A percentile compares a stretch with the other conserved stretches of the same genome.
Evolutionary conservation across 2,329 filamentous ascomycete genomes (phyloP).

Genomic region (Venturia oleaginea): DNA sequence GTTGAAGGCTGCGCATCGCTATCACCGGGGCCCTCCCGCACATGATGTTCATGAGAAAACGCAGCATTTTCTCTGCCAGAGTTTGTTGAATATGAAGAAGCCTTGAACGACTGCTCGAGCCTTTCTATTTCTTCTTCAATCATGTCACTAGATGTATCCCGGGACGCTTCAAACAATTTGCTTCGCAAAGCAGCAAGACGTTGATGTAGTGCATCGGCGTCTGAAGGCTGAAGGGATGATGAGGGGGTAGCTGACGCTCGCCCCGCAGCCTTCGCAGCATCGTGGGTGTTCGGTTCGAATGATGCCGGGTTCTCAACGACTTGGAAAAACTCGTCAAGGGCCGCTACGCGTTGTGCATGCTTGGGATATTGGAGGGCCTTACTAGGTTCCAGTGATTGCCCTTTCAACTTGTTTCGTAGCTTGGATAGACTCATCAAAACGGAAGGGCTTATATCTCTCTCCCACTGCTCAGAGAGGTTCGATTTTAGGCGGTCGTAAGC

Average conservation of each 20-base stretch:
- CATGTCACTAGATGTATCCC: background rate
- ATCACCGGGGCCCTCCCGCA: background rate
- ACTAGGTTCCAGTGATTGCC: background rate
- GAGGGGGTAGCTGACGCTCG: background rate
- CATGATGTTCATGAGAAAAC: background rate
- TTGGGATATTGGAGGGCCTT: background rate
- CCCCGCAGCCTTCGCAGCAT: background rate
- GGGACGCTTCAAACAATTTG: background rate
- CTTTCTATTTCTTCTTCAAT: background rate
- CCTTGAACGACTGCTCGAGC: background rate
- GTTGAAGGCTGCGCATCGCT: background rate
- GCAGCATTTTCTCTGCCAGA: background rate
- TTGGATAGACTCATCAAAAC: background rate
- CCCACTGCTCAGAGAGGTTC: background rate
- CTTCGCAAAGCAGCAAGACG: background rate
- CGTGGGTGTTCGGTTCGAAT: background rate
- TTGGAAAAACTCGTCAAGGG: background rate
- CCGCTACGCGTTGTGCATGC: background rate
- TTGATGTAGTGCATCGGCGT: background rate
- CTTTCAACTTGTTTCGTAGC: background rate
- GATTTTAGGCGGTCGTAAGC: background rate
- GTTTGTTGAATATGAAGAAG: background rate
- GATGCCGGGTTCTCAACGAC: background rate
- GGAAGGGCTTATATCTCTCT: background rate
- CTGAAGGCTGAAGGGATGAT: background rate